Evolutionary conservation across 768 basidiomycete species (phyloP).

Genomic region (Pleurotus pulmonarius): DNA sequence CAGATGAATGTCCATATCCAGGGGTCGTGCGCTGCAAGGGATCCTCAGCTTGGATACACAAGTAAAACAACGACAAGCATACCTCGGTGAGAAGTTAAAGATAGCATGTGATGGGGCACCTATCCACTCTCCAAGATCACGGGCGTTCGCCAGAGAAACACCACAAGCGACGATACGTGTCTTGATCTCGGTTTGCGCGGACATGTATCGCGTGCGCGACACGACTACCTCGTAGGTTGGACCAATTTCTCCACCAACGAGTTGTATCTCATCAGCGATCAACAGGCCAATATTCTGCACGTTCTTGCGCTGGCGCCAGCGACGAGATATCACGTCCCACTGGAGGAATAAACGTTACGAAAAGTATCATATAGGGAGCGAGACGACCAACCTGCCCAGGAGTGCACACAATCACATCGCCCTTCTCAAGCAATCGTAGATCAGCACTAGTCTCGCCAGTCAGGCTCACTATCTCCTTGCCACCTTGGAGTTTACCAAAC

Average conservation of each 20-base stretch:
- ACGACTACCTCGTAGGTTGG: conserved; percentile 96
- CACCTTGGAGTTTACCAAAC: conserved; percentile 79
- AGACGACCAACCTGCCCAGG: conserved; percentile 70
- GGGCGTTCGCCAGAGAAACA: conserved; percentile 92
- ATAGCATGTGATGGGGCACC: conserved; percentile 90
- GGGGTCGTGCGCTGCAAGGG: conserved; percentile 74
- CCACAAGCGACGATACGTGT: conserved; percentile 94
- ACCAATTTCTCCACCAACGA: conserved; percentile 92
- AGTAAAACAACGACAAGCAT: conserved; percentile 11
- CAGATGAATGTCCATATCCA: conserved; percentile 96
- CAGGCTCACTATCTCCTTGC: conserved; percentile 90
- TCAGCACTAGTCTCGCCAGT: conserved; percentile 96
- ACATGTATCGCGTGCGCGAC: conserved; percentile 94
- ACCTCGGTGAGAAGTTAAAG: conserved; percentile 97
- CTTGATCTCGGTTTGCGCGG: conserved; percentile 88
- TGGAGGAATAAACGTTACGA: conserved; percentile 24
- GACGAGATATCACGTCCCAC: conserved; percentile 93
- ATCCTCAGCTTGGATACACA: conserved; percentile 6
- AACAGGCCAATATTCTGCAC: conserved; percentile 90
- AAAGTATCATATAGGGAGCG: neutral
- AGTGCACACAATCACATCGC: conserved; percentile 92
- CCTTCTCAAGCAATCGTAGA: conserved; percentile 82
- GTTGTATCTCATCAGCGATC: conserved; percentile 94
- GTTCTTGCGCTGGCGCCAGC: conserved; percentile 97
- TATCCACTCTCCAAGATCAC: conserved; percentile 97